Evolutionary conservation across 768 basidiomycete genomes (phyloP).

Genomic region (Suillus subluteus): DNA sequence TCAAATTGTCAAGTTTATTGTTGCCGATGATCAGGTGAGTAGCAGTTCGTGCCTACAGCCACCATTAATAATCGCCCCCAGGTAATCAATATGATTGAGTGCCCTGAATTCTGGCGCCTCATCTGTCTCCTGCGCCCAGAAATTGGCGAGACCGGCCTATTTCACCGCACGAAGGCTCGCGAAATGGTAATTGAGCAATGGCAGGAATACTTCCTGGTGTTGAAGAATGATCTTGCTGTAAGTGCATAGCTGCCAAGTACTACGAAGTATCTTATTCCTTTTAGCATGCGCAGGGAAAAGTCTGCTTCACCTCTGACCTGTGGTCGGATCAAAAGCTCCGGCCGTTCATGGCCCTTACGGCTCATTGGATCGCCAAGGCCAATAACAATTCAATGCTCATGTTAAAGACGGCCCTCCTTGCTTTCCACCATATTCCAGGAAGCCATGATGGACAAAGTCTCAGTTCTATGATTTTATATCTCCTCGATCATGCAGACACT

Average conservation of each 20-base stretch:
- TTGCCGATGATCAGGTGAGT: no score
- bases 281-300: constrained; percentile 14
- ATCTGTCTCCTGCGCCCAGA: constrained; percentile 21
- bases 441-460: no score
- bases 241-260: not conserved
- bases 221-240: constrained; percentile 29
- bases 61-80: no score
- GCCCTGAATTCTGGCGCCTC: no score
- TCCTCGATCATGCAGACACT: constrained; percentile 6
- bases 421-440: no score
- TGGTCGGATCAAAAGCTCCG: constrained; percentile 34
- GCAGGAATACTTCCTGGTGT: constrained; percentile 20
- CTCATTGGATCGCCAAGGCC: constrained; percentile 28
- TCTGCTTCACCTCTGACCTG: constrained; percentile 36
- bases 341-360: constrained; percentile 36
- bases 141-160: constrained; percentile 28
- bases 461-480: not conserved
- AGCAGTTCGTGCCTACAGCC: no score
- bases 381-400: not conserved
- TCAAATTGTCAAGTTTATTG: no score
- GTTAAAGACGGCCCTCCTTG: constrained; percentile 14
- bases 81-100: no score
- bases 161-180: constrained; percentile 25
- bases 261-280: not conserved
- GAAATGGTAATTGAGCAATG: constrained; percentile 25